phyloP scores from a whole-genome alignment of 2,329 filamentous ascomycete genomes.

The Fusarium hainanense region DNA sequence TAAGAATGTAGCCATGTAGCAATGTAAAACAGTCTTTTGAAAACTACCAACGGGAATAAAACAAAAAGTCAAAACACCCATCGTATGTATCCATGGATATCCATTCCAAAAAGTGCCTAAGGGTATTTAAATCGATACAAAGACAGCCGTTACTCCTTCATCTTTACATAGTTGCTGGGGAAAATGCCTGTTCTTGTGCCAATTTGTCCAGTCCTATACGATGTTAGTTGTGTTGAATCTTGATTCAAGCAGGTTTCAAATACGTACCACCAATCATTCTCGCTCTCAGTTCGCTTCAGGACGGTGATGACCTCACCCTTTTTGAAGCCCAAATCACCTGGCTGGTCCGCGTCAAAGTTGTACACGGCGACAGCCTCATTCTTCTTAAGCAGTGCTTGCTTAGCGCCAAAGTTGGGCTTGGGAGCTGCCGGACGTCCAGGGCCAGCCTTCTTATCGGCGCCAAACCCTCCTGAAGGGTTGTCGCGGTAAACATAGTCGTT shows the following conservation, averaged over 20 bases:
- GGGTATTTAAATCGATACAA: conserved; percentile 40
- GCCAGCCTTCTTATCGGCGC: conserved; percentile 59
- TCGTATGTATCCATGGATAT: conserved; percentile 10
- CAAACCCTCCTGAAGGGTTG: conserved; percentile 46
- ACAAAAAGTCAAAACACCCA: conserved; percentile 15
- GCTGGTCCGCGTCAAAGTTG: conserved; percentile 93
- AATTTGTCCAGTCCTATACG: conserved; percentile 82
- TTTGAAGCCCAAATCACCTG: conserved; percentile 93
- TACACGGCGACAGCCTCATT: conserved; percentile 93
- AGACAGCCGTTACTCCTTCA: conserved; percentile 61
- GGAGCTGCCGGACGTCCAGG: conserved; percentile 86
- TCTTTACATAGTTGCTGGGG: conserved; percentile 82
- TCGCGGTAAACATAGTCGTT: conserved; percentile 68
- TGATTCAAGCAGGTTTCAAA: neutral
- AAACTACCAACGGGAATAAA: neutral
- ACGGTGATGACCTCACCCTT: conserved; percentile 98
- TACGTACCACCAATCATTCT: conserved; percentile 92
- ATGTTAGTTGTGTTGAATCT: conserved; percentile 1
- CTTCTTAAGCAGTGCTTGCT: conserved; percentile 66
- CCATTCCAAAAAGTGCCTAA: conserved; percentile 31
- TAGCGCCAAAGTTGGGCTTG: conserved; percentile 81
- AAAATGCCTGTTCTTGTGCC: conserved; percentile 90
- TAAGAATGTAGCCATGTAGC: neutral
- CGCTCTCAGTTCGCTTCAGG: conserved; percentile 91
- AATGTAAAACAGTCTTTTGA: conserved; percentile 2